These are phyloP conservation scores for Adiantum capillusveneris DNA, from an alignment of 75 land plant genomes.

Conservation along the genomic window DNA sequence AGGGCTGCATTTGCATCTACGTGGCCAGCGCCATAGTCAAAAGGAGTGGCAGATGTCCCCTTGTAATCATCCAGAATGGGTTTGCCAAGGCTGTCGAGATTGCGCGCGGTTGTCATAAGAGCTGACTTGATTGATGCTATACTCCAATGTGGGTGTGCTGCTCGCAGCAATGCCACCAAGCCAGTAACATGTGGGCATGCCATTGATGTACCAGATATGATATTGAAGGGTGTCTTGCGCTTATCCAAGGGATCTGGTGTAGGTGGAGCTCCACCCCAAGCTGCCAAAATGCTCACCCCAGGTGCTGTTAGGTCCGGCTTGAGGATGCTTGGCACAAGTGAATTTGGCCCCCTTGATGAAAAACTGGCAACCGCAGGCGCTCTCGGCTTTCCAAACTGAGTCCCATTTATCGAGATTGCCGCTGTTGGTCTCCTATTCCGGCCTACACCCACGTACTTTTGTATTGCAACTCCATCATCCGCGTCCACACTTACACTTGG, in stretches of 20 bases:
- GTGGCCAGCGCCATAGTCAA: conserved; percentile 71
- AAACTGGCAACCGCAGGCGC: conserved; percentile 82
- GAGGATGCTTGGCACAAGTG: conserved; percentile 39
- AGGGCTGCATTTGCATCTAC: conserved; percentile 35
- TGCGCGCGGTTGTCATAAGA: conserved; percentile 82
- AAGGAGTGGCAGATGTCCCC: conserved; percentile 44
- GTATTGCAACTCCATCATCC: conserved; percentile 39
- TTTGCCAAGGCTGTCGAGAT: conserved; percentile 27
- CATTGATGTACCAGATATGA: conserved; percentile 91
- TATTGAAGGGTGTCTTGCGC: conserved; percentile 55
- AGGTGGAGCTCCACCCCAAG: conserved; percentile 55
- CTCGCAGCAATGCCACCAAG: conserved; percentile 66
- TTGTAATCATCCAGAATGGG: conserved; percentile 48
- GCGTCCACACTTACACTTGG: conserved; percentile 54
- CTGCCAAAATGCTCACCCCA: conserved; percentile 80
- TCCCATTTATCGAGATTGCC: conserved; percentile 3
- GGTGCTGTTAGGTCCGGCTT: conserved; percentile 84
- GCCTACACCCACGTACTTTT: conserved; percentile 11
- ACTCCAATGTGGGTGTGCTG: conserved; percentile 73
- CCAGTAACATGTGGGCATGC: conserved; percentile 90
- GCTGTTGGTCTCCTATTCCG: neutral
- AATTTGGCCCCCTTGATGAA: conserved; percentile 75
- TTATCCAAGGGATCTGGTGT: conserved; percentile 41
- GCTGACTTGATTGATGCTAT: conserved; percentile 81
- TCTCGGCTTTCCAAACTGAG: conserved; percentile 55